Base-by-base conservation (phyloP, 257 asterid genomes). In the Datura wrightii region DNA sequence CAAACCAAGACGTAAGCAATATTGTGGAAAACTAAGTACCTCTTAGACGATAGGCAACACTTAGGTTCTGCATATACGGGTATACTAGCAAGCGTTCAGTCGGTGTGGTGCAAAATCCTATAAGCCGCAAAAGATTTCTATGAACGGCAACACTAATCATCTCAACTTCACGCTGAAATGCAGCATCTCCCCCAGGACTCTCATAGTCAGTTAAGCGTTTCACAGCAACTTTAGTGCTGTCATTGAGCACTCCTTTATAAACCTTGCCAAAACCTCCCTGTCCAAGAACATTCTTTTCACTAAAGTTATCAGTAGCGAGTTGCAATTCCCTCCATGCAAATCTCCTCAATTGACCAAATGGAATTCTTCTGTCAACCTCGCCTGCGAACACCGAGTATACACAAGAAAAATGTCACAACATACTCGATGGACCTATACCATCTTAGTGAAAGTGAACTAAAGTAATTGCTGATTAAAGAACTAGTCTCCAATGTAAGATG, bases 191-290 rank as follows among this genome's bases (percentile, higher is more conserved):
- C 62, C 98, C 98, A 3, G 99, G 98, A 85, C 94, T 92, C 90
- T 93, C 98, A 52, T 90, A 96, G 87, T 96, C 97, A 18, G 97
- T 92, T 86, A 96, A 87, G 39, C 99, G 94, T 86, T 96, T 96
- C 63, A 96, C 98, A 14, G 99, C 99, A 80, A 96, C 94, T 90
- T 91, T 94, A 6, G 98, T 93, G 88, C 89, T 90, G 46, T 96
- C 98, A 11, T 84, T 86, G 60, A 96, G 97, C 63, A 89, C 90
- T 84, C 99, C 99, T 90, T 92, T 92, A 88, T 96, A 96, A 37
- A 96, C 99, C 88, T 94, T 96, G 83, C 99, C 99, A 78, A 94
- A 96, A 70, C 99, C 99, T 39, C 99, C 99, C 88, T 94, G 97
- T 79, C 99, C 99, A 39, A 96, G 94, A 18, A 93, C 98, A 48